Conservation (phyloP, 2,329 filamentous ascomycete genomes). For the Cercospora canescens region DNA sequence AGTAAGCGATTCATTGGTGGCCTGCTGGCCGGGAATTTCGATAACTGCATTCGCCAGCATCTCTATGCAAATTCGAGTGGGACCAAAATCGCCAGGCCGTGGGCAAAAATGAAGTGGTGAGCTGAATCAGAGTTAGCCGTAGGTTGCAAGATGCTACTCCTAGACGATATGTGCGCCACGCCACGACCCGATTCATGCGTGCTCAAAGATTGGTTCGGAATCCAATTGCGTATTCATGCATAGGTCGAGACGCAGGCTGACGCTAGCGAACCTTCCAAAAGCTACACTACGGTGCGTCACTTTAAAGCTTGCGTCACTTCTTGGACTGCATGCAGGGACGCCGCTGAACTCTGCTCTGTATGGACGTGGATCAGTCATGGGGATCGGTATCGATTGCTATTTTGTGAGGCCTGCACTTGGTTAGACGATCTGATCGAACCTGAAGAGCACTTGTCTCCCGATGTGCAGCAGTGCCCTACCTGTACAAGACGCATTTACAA, state of each 20-base stretch:
- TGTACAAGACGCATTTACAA: no score
- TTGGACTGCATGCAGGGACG: neutral
- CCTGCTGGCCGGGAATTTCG: neutral
- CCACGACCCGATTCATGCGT: neutral
- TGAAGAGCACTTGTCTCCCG: no score
- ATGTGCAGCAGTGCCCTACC: no score
- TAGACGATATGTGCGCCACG: neutral
- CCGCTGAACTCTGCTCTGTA: no score
- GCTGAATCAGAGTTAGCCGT: neutral
- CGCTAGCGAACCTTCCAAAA: neutral
- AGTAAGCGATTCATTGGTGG: neutral
- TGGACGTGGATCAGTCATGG: no score
- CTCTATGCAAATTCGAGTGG: neutral
- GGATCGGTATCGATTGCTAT: no score
- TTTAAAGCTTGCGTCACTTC: neutral
- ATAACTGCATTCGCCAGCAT: neutral
- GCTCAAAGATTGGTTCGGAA: neutral
- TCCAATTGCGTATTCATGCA: neutral
- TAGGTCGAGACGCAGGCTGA: neutral
- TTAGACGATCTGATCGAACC: no score
- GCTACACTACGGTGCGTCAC: no score
- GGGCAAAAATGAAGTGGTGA: no score
- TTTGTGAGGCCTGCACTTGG: no score
- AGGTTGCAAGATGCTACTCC: neutral
- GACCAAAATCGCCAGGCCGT: no score